Base-by-base conservation (phyloP, 805 yeast species). In the Myxozyma kluyveri region DNA sequence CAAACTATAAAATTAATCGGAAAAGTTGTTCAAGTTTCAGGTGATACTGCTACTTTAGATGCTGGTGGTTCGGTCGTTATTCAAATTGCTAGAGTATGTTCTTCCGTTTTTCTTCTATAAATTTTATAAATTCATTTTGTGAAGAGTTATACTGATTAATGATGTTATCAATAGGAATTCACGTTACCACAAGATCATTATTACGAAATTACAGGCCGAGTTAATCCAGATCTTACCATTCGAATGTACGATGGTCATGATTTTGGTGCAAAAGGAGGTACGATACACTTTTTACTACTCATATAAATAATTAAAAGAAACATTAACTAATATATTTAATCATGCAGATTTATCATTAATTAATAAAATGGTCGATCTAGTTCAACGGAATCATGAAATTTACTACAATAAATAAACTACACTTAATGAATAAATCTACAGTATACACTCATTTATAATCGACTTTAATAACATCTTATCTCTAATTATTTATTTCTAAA, bases 131-230 rank as follows among this genome's bases (percentile, higher is more conserved):
- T 26, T 12, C 14, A 21, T 10, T 19, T 10, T 6, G 36, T 14
- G 4, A 33, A n/a, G 9, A 42, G 19, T 35, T 23, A 23, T 41
- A n/a, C 18, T n/a, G 21, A 17, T 27, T 37, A 27, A 24, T 18
- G 4, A 2, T 10, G 7, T 19, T 3, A 1, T 22, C n/a, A n/a
- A 3, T 21, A 45, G 50, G 54, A 46, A 12, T 31, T 33, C 4
- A 26, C 14, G 6, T 10, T 47, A 17, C 17, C 29, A 17, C 63
- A 54, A 18, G 72, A 69, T 18, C 59, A 57, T 5, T 65, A 54
- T 36, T 71, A 67, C 59, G 72, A 69, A 49, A 36, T 71, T 24
- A 61, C 68, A 19, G 74, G 72, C 14, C 57, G 61, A 26, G 72
- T 68, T 7, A 46, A 62, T 17, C 61, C 58, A 24, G 73, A 68